Conservation (phyloP, 2,329 filamentous ascomycete species). For the Fusarium agapanthi region DNA sequence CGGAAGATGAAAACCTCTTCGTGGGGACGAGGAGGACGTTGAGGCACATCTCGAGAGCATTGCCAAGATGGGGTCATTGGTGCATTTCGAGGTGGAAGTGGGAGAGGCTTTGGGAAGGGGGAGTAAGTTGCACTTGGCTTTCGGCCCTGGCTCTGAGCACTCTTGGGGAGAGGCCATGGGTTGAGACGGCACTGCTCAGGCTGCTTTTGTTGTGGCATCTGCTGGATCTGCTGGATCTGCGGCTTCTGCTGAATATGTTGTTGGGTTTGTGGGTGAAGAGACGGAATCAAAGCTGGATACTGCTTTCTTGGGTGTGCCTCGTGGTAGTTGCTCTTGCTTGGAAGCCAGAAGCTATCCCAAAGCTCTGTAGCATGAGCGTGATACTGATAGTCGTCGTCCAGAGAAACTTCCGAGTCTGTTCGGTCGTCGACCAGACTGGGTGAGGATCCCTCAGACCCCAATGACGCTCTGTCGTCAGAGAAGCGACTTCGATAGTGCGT, state of each 20-base stretch:
- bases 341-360: slow-evolving; percentile 62
- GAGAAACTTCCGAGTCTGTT: slow-evolving; percentile 59
- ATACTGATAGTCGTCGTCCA: slow-evolving; percentile 61
- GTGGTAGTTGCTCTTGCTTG: slow-evolving; percentile 14
- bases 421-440: slow-evolving; percentile 62
- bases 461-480: slow-evolving; percentile 51
- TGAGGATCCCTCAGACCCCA: slow-evolving; percentile 56
- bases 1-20: slow-evolving; percentile 34
- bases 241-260: slow-evolving; percentile 2
- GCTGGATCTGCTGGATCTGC: neutral
- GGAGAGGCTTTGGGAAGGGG: slow-evolving; percentile 52
- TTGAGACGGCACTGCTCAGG: slow-evolving; percentile 40
- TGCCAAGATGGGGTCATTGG: slow-evolving; percentile 43
- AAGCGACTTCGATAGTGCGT: slow-evolving; percentile 32
- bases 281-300: slow-evolving; percentile 45
- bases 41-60: slow-evolving; percentile 38
- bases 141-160: slow-evolving; percentile 23
- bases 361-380: slow-evolving; percentile 55
- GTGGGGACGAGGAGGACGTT: slow-evolving; percentile 44
- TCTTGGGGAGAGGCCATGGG: slow-evolving; percentile 42
- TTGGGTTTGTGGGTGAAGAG: slow-evolving; percentile 37
- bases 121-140: slow-evolving; percentile 50
- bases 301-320: slow-evolving; percentile 40
- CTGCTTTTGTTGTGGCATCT: slow-evolving; percentile 5
- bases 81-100: slow-evolving; percentile 47